A percentile compares a stretch with the other conserved stretches of the same genome.
Conservation (phyloP, 2,329 filamentous ascomycete genomes). For the Colletotrichum sp. region DNA sequence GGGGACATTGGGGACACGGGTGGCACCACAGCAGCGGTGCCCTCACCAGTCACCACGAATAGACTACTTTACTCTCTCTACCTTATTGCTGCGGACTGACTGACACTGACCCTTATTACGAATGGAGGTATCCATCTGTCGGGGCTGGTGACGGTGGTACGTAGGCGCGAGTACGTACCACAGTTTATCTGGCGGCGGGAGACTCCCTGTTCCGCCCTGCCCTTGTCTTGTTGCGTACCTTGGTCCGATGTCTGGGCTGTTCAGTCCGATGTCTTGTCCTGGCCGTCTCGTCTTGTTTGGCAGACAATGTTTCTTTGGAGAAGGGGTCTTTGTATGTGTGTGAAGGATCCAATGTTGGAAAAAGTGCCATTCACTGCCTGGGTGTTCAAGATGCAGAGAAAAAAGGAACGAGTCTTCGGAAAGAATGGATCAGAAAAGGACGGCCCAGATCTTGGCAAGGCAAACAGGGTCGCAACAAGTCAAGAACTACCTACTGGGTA, state of each 20-base stretch:
- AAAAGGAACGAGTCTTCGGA: neutral
- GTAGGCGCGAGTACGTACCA: neutral
- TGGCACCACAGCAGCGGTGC: neutral
- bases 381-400: neutral
- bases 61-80: neutral
- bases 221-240: neutral
- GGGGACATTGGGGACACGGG: neutral
- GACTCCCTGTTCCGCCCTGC: neutral
- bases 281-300: neutral
- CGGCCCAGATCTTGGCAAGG: constrained; percentile 11
- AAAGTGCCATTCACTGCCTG: neutral
- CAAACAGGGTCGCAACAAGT: neutral
- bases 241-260: neutral
- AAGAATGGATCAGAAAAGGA: neutral
- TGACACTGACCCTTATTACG: neutral
- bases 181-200: neutral
- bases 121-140: neutral
- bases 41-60: neutral
- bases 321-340: neutral
- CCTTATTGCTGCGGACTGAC: neutral
- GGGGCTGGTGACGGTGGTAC: neutral
- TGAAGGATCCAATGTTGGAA: neutral
- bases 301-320: neutral
- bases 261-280: neutral
- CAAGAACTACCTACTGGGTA: neutral